Evolutionary conservation across 352 stramenopile species (phyloP).

Genomic region (Aphanomyces invadans): DNA sequence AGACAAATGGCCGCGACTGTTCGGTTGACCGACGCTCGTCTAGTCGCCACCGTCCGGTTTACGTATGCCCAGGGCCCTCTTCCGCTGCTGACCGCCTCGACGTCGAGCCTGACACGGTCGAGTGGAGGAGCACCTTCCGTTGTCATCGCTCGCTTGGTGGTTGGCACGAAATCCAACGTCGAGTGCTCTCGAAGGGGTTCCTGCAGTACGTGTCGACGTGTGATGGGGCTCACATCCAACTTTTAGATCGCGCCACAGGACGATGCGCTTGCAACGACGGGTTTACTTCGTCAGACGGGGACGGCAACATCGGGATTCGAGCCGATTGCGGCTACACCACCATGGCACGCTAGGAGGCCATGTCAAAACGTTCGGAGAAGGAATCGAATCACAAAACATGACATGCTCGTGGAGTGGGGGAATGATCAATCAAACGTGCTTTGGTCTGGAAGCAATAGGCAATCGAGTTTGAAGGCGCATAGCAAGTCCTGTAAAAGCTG

Average conservation of each 20-base stretch:
- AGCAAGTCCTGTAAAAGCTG: too few relatives aligned
- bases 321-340: conserved; percentile 45
- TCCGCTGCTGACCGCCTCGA: conserved; percentile 40
- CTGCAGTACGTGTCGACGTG: conserved; percentile 45
- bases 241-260: conserved; percentile 47
- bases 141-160: conserved; percentile 31
- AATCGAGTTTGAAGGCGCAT: too few relatives aligned
- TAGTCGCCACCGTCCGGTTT: conserved; percentile 57
- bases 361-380: conserved; percentile 32
- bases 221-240: neutral
- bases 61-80: conserved; percentile 55
- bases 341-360: too few relatives aligned
- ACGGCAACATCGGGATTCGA: conserved; percentile 29
- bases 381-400: neutral
- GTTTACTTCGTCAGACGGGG: conserved; percentile 51
- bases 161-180: conserved; percentile 67
- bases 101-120: conserved; percentile 51
- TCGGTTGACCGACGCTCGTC: conserved; percentile 56
- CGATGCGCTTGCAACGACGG: conserved; percentile 19
- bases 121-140: conserved; percentile 28
- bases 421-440: too few relatives aligned
- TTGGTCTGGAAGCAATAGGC: too few relatives aligned
- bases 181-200: conserved; percentile 61
- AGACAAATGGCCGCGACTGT: conserved; percentile 41
- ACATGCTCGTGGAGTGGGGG: too few relatives aligned